These are phyloP conservation scores for Trichoderma sp. DNA, from an alignment of 2,329 filamentous ascomycete species.

Conservation along the genomic window DNA sequence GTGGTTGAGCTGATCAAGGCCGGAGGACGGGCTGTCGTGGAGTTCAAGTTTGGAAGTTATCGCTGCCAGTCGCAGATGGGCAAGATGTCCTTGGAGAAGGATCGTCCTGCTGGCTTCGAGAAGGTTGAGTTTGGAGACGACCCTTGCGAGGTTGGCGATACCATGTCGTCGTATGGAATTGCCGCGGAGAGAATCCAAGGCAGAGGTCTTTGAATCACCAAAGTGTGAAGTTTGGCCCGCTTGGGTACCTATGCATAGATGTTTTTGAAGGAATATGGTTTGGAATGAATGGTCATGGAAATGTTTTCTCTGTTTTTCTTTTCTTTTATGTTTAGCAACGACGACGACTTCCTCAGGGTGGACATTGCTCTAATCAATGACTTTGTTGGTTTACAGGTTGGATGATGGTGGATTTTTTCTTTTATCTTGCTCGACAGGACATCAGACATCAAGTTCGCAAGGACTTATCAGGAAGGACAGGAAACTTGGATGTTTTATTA, in stretches of 20 bases:
- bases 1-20: slow-evolving; percentile 35
- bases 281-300: background rate
- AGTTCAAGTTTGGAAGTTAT: slow-evolving; percentile 55
- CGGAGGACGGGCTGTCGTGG: slow-evolving; percentile 36
- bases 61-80: slow-evolving; percentile 54
- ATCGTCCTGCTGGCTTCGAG: slow-evolving; percentile 35
- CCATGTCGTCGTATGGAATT: slow-evolving; percentile 31
- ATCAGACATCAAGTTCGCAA: background rate
- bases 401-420: background rate
- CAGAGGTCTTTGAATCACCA: slow-evolving; percentile 28
- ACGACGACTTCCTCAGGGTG: background rate
- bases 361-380: background rate
- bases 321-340: background rate
- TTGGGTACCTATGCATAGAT: background rate
- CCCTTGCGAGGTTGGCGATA: slow-evolving; percentile 39
- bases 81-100: slow-evolving; percentile 39
- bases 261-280: background rate
- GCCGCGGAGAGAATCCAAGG: slow-evolving; percentile 36
- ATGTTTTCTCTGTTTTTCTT: background rate
- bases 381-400: background rate
- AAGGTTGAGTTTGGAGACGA: slow-evolving; percentile 41
- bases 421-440: background rate
- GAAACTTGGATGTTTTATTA: background rate
- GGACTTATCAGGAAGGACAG: background rate
- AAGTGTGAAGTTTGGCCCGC: background rate